These are phyloP conservation scores for Talaromyces rugulosus DNA, from an alignment of 2,329 filamentous ascomycete genomes.

Conservation along the genomic window DNA sequence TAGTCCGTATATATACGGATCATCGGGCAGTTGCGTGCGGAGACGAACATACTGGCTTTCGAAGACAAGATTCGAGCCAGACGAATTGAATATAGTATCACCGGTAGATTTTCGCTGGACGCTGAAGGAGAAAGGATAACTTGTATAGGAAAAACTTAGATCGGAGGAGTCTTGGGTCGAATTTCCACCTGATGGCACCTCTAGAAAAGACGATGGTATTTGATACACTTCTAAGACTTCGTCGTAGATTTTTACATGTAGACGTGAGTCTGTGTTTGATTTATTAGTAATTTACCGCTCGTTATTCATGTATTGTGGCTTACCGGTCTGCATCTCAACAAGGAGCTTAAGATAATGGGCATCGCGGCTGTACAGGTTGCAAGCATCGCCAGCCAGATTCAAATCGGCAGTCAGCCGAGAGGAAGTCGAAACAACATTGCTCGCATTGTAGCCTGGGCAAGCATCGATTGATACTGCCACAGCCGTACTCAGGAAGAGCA, in stretches of 20 bases:
- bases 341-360: slow-evolving; percentile 52
- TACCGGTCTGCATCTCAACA: slow-evolving; percentile 53
- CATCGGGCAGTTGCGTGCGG: slow-evolving; percentile 63
- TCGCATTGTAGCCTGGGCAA: slow-evolving; percentile 37
- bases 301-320: slow-evolving; percentile 25
- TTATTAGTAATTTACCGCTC: neutral
- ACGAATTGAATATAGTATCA: slow-evolving; percentile 62
- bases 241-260: slow-evolving; percentile 73
- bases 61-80: slow-evolving; percentile 64
- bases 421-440: slow-evolving; percentile 38
- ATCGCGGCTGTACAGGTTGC: slow-evolving; percentile 58
- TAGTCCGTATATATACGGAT: slow-evolving; percentile 71
- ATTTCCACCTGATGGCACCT: slow-evolving; percentile 52
- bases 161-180: slow-evolving; percentile 36
- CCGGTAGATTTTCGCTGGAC: slow-evolving; percentile 39
- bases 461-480: neutral
- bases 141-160: slow-evolving; percentile 48
- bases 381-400: slow-evolving; percentile 61
- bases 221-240: slow-evolving; percentile 67
- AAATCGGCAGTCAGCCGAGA: slow-evolving; percentile 52
- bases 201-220: slow-evolving; percentile 64
- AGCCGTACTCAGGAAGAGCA: neutral
- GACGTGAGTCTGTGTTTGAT: slow-evolving; percentile 37
- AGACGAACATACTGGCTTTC: slow-evolving; percentile 75
- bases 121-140: slow-evolving; percentile 64